Percentiles rank a stretch among this genome's conserved stretches.
Evolutionary conservation across 345 rosid genomes (phyloP).

Genomic region (Ricinus communis): DNA sequence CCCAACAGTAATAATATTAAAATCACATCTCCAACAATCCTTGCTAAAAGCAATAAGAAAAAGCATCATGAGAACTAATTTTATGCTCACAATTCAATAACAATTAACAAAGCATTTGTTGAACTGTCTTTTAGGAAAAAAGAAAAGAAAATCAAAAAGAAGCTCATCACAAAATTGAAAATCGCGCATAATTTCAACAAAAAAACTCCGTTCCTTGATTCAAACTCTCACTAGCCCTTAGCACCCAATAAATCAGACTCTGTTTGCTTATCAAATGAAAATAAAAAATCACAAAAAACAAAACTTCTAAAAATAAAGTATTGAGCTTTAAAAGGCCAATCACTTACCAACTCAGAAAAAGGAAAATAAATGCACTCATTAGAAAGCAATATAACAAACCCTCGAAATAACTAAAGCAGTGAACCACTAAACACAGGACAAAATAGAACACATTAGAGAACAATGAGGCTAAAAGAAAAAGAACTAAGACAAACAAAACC

Average conservation of each 20-base stretch:
- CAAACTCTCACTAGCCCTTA: background rate
- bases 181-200: background rate
- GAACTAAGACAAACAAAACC: constrained; percentile 15
- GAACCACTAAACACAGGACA: background rate
- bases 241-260: background rate
- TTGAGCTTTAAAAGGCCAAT: background rate
- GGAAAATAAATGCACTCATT: background rate
- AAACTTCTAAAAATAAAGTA: background rate
- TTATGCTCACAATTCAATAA: no score
- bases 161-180: no score
- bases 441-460: background rate
- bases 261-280: background rate
- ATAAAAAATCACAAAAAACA: background rate
- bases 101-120: no score
- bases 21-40: background rate
- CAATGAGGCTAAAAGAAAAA: background rate
- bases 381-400: background rate
- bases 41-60: background rate
- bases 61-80: background rate
- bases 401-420: background rate
- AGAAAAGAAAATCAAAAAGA: no score
- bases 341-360: background rate
- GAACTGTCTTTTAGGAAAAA: no score
- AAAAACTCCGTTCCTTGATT: background rate
- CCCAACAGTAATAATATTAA: background rate